Base-by-base conservation (phyloP, 2,329 filamentous ascomycete species). In the Phaeosphaeriaceae sp. region DNA sequence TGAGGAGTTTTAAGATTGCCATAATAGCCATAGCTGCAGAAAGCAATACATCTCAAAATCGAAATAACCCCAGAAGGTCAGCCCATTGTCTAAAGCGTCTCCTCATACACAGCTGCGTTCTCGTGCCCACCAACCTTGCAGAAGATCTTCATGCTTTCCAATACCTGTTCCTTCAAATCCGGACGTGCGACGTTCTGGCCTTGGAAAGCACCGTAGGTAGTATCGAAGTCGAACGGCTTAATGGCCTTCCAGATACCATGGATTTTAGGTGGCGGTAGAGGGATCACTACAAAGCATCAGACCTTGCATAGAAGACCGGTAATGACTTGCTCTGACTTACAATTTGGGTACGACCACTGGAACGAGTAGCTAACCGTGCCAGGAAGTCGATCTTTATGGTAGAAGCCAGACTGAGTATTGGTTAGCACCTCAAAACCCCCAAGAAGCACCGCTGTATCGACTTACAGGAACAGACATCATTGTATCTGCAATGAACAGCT, bases 61-160 rank as follows among this genome's bases (percentile, higher is more conserved):
- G 31, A 11, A 5, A 36, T 36, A 36, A 7, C 3, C 7, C 31
- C 31, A 36, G 6, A 36, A 36, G 7, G 31, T 13, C 31, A 36
- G 13, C 3, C 11, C 31, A 36, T 44, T 44, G 19, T 49, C 25
- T 60, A 68, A 49, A 71, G 10, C 6, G 55, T 69, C 58, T 78
- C 75, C 7, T 58, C 41, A 41, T 67, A 73, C 22, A 86, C 69
- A 0, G 72, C 71, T 49, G 84, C 81, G 2, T 72, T 68, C 7
- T 57, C 71, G 65, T 83, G 79, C 0, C 85, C 85, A 69, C 83
- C 83, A 21, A 76, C 79, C 63, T 72, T 80, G 2, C 89, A 80
- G 70, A 92, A 90, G 20, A 92, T 90, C 80, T 91, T 86, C 84
- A 91, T 91, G 72, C 91, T 93, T 58, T 92, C 86, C 70, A 93